These are phyloP conservation scores for Aspergillus tubingensis DNA, from an alignment of 2,329 filamentous ascomycete species.

Conservation along the genomic window DNA sequence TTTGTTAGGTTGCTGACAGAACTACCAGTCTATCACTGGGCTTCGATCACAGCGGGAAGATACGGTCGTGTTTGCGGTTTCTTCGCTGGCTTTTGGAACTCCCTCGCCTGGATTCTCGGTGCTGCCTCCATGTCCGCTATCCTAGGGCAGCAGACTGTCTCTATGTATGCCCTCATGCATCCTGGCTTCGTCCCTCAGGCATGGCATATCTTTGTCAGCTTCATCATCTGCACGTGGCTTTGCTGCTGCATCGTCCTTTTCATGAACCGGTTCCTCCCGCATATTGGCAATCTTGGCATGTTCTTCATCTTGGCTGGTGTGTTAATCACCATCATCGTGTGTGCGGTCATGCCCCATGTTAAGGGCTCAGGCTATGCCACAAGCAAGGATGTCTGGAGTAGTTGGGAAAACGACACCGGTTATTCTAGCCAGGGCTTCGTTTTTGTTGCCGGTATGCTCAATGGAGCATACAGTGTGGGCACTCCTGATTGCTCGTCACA, in stretches of 20 bases:
- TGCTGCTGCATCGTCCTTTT: slow-evolving; percentile 57
- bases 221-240: slow-evolving; percentile 58
- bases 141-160: slow-evolving; percentile 60
- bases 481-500: slow-evolving; percentile 67
- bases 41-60: slow-evolving; percentile 58
- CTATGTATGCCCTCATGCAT: slow-evolving; percentile 63
- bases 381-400: slow-evolving; percentile 57
- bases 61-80: slow-evolving; percentile 56
- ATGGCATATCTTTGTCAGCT: slow-evolving; percentile 64
- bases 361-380: slow-evolving; percentile 48
- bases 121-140: slow-evolving; percentile 62
- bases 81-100: slow-evolving; percentile 50
- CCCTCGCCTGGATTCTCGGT: slow-evolving; percentile 61
- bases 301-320: slow-evolving; percentile 58
- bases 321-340: slow-evolving; percentile 56
- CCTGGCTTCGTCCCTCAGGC: slow-evolving; percentile 52
- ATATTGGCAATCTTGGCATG: slow-evolving; percentile 59
- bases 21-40: slow-evolving; percentile 62
- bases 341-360: slow-evolving; percentile 55
- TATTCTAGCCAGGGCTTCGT: slow-evolving; percentile 59
- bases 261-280: slow-evolving; percentile 53
- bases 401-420: slow-evolving; percentile 54
- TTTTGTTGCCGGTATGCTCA: slow-evolving; percentile 66
- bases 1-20: background rate
- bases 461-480: slow-evolving; percentile 69